Evolutionary conservation across 768 basidiomycete species (phyloP).

Genomic region (Amanita thiersii): DNA sequence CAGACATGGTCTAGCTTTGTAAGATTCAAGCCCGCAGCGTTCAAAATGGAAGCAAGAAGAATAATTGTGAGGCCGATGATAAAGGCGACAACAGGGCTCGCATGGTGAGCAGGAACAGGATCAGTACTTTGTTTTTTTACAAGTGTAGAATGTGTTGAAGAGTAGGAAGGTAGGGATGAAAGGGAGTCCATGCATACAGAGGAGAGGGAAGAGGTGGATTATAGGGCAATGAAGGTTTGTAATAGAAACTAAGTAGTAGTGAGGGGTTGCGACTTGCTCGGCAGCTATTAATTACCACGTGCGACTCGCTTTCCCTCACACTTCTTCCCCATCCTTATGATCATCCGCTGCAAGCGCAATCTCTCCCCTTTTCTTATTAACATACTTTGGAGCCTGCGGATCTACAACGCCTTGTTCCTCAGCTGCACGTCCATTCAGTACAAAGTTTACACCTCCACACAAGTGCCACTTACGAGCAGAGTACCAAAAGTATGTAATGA

Average conservation of each 20-base stretch:
- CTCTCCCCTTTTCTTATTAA: conserved; percentile 19
- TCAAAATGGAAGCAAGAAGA: conserved; percentile 74
- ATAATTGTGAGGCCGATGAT: conserved; percentile 85
- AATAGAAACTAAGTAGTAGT: too few relatives aligned
- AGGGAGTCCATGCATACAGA: not conserved
- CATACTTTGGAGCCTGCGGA: conserved; percentile 52
- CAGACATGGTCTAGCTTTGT: conserved; percentile 89
- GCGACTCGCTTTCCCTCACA: too few relatives aligned
- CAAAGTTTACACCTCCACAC: not conserved
- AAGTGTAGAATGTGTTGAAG: not conserved
- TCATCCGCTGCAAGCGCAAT: not conserved
- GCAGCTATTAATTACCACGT: too few relatives aligned
- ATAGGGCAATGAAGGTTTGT: too few relatives aligned
- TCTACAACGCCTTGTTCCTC: conserved; percentile 66
- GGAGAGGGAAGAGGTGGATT: too few relatives aligned
- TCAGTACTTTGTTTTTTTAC: not conserved
- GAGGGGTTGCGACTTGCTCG: too few relatives aligned
- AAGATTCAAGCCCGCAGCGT: conserved; percentile 89
- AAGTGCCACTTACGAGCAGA: conserved; percentile 55
- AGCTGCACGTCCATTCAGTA: conserved; percentile 28
- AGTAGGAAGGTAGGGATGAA: not conserved
- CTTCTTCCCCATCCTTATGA: not conserved
- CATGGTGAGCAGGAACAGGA: conserved; percentile 9
- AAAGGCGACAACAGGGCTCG: conserved; percentile 59
- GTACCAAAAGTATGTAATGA: conserved; percentile 83